Base-by-base conservation (phyloP, 306 rosid species). In the Urtica urens region DNA sequence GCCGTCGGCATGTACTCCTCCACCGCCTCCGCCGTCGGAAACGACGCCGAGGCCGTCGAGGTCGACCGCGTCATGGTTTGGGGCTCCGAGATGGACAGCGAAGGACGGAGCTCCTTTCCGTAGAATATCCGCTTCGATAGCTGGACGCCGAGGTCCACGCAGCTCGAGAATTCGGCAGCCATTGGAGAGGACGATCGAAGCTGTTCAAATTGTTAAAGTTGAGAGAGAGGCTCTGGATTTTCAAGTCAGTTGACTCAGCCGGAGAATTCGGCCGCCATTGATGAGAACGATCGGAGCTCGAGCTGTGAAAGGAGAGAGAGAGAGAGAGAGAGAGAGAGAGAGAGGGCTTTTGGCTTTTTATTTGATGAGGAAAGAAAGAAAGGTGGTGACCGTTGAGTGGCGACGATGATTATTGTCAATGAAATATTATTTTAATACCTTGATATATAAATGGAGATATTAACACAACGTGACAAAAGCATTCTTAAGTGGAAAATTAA, bases 121-220 rank as follows among this genome's bases (percentile, higher is more conserved):
- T 79, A 70, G 70, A 59, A 72, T 42, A 85, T 49, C 29, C 99
- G 70, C 71, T 79, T 85, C 0, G 99, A 75, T 24, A 90, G 81
- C 9, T 66, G 65, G 9, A 90, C 72, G 23, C 99, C 99, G 56
- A 59, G 71, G 53, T 75, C 79, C 7, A 90, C 92, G 60, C 72
- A 72, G 75, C 74, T 61, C 58, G 87, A 72, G 50, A 88, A 88
- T 39, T 79, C 79, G 3, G 61, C 43, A 8, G 75, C 43, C 38
- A 51, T 7, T 13, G 40, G 40, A 9, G 40, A 35, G 2, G 40
- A n/a, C n/a, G n/a, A n/a, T n/a, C n/a, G n/a, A n/a, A n/a, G n/a
- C n/a, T n/a, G n/a, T n/a, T n/a, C n/a, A n/a, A n/a, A n/a, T n/a
- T n/a, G n/a, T n/a, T n/a, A n/a, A n/a, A n/a, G n/a, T n/a, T n/a